These are phyloP conservation scores for Lentinula edodes DNA, from an alignment of 768 basidiomycete species.

Conservation along the genomic window DNA sequence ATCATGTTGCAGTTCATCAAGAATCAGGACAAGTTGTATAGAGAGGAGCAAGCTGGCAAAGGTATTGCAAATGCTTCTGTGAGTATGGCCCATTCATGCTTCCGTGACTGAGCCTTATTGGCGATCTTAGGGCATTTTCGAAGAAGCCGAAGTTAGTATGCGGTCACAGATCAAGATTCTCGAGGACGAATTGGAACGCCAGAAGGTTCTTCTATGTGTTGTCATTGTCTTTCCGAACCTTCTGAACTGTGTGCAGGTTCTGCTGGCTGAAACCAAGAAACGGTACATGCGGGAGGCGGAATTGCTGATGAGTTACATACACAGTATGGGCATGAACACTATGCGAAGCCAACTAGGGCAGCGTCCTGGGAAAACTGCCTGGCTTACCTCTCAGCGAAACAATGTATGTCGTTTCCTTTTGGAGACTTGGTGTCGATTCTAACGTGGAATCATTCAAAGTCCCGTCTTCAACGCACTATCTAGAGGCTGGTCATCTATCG, in stretches of 20 bases:
- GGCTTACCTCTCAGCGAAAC: slow-evolving; percentile 6
- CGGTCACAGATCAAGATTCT: slow-evolving; percentile 61
- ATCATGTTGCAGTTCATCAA: slow-evolving; percentile 73
- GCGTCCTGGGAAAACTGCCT: slow-evolving; percentile 2
- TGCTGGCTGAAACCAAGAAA: slow-evolving; percentile 47
- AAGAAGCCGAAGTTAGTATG: slow-evolving; percentile 66
- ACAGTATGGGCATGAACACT: slow-evolving; percentile 61
- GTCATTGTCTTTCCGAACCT: not conserved
- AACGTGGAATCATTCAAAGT: not conserved
- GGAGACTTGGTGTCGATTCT: not conserved
- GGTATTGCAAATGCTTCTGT: slow-evolving; percentile 40
- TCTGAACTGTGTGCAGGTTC: not conserved
- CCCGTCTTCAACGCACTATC: slow-evolving; percentile 1
- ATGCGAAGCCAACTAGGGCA: slow-evolving; percentile 53
- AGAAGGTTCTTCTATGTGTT: slow-evolving; percentile 37
- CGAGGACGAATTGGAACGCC: slow-evolving; percentile 54
- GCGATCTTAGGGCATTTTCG: slow-evolving; percentile 45
- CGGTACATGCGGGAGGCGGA: slow-evolving; percentile 75
- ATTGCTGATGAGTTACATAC: slow-evolving; percentile 74
- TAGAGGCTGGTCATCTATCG: not conserved
- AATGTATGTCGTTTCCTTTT: slow-evolving; percentile 2
- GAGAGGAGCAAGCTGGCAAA: slow-evolving; percentile 68
- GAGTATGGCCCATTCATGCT: slow-evolving; percentile 11
- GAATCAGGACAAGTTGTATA: slow-evolving; percentile 84
- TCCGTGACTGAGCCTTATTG: not conserved